Percentiles rank a stretch among this genome's conserved stretches.
Conservation (phyloP, 192 early-diverging fungal species). For the Rhizophlyctis rosea region DNA sequence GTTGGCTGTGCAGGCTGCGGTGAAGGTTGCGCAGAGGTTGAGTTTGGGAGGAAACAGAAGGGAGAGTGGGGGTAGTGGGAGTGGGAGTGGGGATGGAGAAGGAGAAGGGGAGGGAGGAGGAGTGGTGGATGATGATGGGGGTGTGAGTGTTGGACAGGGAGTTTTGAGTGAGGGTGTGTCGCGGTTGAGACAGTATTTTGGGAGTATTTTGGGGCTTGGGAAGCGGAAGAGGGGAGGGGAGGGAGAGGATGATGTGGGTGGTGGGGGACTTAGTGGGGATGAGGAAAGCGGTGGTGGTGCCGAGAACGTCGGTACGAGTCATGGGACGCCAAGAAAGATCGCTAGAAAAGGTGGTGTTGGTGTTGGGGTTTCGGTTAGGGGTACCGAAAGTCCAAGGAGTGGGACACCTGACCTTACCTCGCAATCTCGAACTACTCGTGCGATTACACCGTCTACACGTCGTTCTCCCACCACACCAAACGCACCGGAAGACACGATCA, state of each 20-base stretch:
- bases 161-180: not conserved
- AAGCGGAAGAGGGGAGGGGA: not conserved
- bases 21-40: conserved; percentile 7
- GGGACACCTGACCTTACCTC: no score
- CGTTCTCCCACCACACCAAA: not conserved
- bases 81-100: not conserved
- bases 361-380: not conserved
- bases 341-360: no score
- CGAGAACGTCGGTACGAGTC: not conserved
- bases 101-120: no score
- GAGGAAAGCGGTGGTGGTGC: not conserved
- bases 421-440: no score
- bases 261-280: no score
- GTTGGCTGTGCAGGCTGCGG: not conserved
- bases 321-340: not conserved
- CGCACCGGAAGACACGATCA: conserved; percentile 18
- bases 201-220: not conserved
- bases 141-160: not conserved
- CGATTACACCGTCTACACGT: not conserved
- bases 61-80: not conserved
- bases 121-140: not conserved
- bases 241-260: no score
- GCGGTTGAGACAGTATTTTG: conserved; percentile 2
- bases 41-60: conserved; percentile 1
- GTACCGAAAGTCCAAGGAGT: not conserved